phyloP scores from a whole-genome alignment of 2,329 filamentous ascomycete genomes.

The Chaetomium sp. region DNA sequence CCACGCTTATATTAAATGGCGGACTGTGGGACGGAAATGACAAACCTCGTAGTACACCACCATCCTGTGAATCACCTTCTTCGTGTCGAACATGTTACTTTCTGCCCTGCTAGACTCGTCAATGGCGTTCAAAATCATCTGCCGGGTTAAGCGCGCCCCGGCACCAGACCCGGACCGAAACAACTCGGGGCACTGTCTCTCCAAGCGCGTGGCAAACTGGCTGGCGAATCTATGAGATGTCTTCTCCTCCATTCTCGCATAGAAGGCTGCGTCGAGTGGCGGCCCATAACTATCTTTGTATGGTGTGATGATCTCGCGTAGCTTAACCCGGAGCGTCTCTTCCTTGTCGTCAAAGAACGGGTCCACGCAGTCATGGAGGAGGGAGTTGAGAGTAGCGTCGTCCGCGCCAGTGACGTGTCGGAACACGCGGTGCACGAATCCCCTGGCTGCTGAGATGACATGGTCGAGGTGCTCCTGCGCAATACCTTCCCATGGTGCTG shows the following conservation, averaged over 20 bases:
- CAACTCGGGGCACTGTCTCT: background rate
- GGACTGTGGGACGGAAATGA: background rate
- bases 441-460: conserved; percentile 38
- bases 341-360: conserved; percentile 36
- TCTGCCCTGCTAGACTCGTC: background rate
- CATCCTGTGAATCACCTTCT: conserved; percentile 44
- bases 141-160: background rate
- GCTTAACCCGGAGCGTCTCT: conserved; percentile 38
- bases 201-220: background rate
- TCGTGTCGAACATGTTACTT: conserved; percentile 40
- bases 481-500: conserved; percentile 45
- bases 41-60: conserved; percentile 23
- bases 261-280: conserved; percentile 39
- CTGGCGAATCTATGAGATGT: background rate
- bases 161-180: background rate
- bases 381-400: conserved; percentile 30
- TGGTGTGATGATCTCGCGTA: conserved; percentile 46
- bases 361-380: conserved; percentile 32
- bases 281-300: conserved; percentile 41
- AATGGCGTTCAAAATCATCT: background rate
- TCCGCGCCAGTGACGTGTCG: conserved; percentile 40
- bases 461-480: conserved; percentile 42
- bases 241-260: background rate
- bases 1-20: background rate
- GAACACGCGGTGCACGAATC: conserved; percentile 45